A percentile compares a stretch with the other conserved stretches of the same genome.
phyloP scores from a whole-genome alignment of 2,329 filamentous ascomycete genomes.

The Elsinoe australis region DNA sequence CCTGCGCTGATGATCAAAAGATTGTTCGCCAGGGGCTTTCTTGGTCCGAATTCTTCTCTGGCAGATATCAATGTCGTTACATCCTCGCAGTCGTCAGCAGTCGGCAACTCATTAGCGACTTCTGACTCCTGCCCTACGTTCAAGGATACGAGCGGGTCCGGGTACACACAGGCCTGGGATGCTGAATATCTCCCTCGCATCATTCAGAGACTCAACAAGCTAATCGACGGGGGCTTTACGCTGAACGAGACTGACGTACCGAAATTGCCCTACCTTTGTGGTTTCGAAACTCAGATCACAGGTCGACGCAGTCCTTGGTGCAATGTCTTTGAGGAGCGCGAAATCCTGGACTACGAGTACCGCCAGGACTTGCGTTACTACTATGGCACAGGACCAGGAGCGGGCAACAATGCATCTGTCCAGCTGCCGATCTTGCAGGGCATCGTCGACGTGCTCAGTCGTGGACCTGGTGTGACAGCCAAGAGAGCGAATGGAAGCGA shows the following conservation, averaged over 20 bases:
- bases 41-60: conserved; percentile 49
- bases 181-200: conserved; percentile 48
- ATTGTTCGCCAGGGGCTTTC: conserved; percentile 54
- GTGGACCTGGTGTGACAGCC: conserved; percentile 46
- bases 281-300: conserved; percentile 60
- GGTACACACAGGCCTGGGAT: conserved; percentile 43
- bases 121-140: conserved; percentile 58
- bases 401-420: conserved; percentile 47
- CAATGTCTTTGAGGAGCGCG: conserved; percentile 50
- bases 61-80: conserved; percentile 55
- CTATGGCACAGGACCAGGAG: conserved; percentile 48
- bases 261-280: conserved; percentile 59
- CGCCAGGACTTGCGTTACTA: conserved; percentile 60
- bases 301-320: conserved; percentile 54
- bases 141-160: conserved; percentile 45
- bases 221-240: conserved; percentile 42
- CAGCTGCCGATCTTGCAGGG: conserved; percentile 55
- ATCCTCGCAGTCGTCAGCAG: conserved; percentile 44
- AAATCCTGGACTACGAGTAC: conserved; percentile 57
- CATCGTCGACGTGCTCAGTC: conserved; percentile 46
- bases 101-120: conserved; percentile 56
- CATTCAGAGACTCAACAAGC: conserved; percentile 46
- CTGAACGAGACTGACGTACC: conserved; percentile 48
- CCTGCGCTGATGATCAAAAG: conserved; percentile 25
- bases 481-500: conserved; percentile 39